A percentile compares a stretch with the other conserved stretches of the same genome.
Evolutionary conservation across 2,329 filamentous ascomycete species (phyloP).

Genomic region (Ceratocystis cacaofunesta): DNA sequence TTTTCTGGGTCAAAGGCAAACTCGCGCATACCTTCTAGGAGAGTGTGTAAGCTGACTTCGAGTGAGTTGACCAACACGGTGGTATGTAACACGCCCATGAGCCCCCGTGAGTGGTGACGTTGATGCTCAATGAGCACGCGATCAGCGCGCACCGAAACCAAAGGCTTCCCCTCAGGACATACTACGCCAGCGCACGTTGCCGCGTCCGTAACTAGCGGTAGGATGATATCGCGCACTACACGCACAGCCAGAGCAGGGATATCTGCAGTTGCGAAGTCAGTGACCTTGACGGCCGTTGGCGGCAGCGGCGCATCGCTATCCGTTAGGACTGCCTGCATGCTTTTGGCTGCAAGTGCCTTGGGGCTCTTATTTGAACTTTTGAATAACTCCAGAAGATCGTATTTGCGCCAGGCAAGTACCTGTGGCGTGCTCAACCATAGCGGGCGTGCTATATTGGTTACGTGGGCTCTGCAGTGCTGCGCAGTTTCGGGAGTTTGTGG

Average conservation of each 20-base stretch:
- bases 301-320: neutral
- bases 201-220: neutral
- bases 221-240: constrained; percentile 7
- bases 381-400: constrained; percentile 7
- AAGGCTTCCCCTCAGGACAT: neutral
- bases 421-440: constrained; percentile 5
- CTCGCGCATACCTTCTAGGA: constrained; percentile 3
- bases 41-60: constrained; percentile 6
- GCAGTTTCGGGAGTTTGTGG: neutral
- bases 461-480: neutral
- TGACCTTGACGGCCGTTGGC: neutral
- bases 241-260: constrained; percentile 9
- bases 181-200: neutral
- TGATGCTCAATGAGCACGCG: constrained; percentile 14
- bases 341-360: neutral
- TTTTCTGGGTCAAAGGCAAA: neutral
- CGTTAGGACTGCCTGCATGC: neutral
- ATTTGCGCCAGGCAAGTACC: constrained; percentile 9
- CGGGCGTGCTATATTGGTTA: neutral
- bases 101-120: neutral
- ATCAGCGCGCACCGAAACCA: neutral
- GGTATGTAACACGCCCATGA: constrained; percentile 4
- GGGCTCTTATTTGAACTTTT: neutral
- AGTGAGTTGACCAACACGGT: constrained; percentile 9
- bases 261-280: constrained; percentile 6